Base-by-base conservation (phyloP, 1,139 yeast genomes). In the Blastobotrys persicus region DNA sequence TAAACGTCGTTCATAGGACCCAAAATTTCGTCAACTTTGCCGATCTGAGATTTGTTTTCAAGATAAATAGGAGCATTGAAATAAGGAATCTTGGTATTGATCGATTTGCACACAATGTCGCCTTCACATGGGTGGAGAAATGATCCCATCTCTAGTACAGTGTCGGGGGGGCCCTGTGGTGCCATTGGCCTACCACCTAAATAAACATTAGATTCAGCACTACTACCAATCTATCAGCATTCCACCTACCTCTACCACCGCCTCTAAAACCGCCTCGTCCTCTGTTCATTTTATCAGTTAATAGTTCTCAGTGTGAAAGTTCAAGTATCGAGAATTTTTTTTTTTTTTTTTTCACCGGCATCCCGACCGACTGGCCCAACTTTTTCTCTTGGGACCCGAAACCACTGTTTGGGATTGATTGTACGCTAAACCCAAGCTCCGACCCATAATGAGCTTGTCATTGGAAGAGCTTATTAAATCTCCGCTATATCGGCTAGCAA, bases 11-110 rank as follows among this genome's bases (percentile, higher is more conserved):
- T 92, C 68, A 94, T 75, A 48, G 98, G 98, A 47, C 99, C 99
- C 62, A 94, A 78, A 59, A 94, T 92, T 76, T 94, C 99, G 69
- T 94, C 99, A 52, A 94, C 96, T 72, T 94, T 94, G 63, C 99
- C 99, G 49, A 94, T 83, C 66, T 87, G 94, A 28, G 96, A 86
- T 77, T 73, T 73, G 78, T 92, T 92, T 70, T 92, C 98, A 61
- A 92, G 80, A 70, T 85, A 94, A 66, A 94, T 91, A 67, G 98
- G 98, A 26, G 99, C 99, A 73, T 94, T 94, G 80, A 94, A 94
- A 71, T 92, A 94, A 62, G 99, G 99, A 59, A 94, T 79, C 76
- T 92, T 92, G 54, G 88, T 81, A 71, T 92, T 92, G 64, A 87
- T 87, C 45, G 97, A 88, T 66, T 92, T 88, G 75, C 98, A 92